Evolutionary conservation across 2,329 filamentous ascomycete genomes (phyloP), one percentile per base, ranked within the genome.

Genomic region (Aureobasidium uvarum): DNA sequence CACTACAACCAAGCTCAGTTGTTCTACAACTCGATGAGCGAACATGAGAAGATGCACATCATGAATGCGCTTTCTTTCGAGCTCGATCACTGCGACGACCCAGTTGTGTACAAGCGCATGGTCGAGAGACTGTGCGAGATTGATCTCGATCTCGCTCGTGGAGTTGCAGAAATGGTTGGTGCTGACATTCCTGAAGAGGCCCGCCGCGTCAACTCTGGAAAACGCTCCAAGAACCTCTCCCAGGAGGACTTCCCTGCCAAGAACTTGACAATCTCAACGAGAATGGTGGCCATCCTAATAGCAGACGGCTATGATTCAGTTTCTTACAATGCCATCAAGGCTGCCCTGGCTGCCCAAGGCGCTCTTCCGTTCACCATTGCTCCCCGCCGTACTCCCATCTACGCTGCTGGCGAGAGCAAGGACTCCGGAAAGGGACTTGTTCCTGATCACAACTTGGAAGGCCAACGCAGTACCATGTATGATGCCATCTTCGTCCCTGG

Each of bases 41-140:
- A 82, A 0, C 79, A 85, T 3, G 91, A 94, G 76, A 86, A 89
- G 77, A 72, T 73, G 14, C 89, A 91, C 73, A 76, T 89, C 18
- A 78, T 80, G 33, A 79, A 78, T 41, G 85, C 89, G 0, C 81
- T 91, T 13, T 80, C 81, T 3, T 92, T 91, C 71, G 89, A 91
- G 76, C 80, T 95, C 1, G 89, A 92, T 72, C 90, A 94, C 75
- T 95, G 91, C 73, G 89, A 94, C 25, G 91, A 95, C 48, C 85
- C 87, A 0, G 75, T 89, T 11, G 90, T 95, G 0, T 94, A 92
- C 75, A 84, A 88, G 68, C 84, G 88, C 33, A 83, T 93, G 75
- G 84, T 84, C 0, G 76, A 86, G 68, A 85, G 90, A 1, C 80
- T 95, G 0, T 81, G 85, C 1, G 89, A 93, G 43, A 91, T 95